Base-by-base conservation (phyloP, 108 stramenopile species). In the Nitzschia sp. region DNA sequence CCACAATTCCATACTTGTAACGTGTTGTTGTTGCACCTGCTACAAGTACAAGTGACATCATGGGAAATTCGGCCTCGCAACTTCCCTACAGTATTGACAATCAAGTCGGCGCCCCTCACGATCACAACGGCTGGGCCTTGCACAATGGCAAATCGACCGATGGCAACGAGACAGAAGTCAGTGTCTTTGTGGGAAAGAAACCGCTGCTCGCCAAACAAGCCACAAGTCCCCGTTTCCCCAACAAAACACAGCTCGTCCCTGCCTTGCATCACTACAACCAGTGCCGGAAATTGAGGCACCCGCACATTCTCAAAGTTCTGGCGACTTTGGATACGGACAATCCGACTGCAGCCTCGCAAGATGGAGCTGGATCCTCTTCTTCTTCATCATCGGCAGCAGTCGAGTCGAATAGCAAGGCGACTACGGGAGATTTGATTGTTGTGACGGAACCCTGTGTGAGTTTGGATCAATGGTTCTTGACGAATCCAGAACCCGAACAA, bases 241-340 rank as follows among this genome's bases (percentile, higher is more conserved):
- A 56, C 26, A 55, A 68, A 35, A 87, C 41, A 6, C 88, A 93
- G 56, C 38, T 94, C 15, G 63, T 85, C 33, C 89, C 89, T 11
- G 93, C 90, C 13, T 60, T 88, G 60, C 93, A 91, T 63, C 93
- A 94, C 54, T 94, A 87, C 63, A 73, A 82, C n/a, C 64, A 86
- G 17, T 81, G 78, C 48, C 84, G 86, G 52, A 85, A 84, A 54
- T 61, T 91, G 38, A 73, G 90, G 28, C 93, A 94, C 68, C 93
- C 93, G 0, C 72, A 87, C 29, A 91, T 94, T 63, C 63, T 94
- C 22, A 64, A 81, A 38, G 88, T 85, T 1, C 76, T 84, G 32
- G 90, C 90, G 29, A 94, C 90, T 0, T 50, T 94, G 34, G 93
- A 94, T 38, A 91, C 93, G 11, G 93, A 94, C 65, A 81, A 89